A percentile compares a stretch with the other conserved stretches of the same genome.
Conservation (phyloP, 1,284 basidiomycete genomes). For the Takashimella tepidaria region DNA sequence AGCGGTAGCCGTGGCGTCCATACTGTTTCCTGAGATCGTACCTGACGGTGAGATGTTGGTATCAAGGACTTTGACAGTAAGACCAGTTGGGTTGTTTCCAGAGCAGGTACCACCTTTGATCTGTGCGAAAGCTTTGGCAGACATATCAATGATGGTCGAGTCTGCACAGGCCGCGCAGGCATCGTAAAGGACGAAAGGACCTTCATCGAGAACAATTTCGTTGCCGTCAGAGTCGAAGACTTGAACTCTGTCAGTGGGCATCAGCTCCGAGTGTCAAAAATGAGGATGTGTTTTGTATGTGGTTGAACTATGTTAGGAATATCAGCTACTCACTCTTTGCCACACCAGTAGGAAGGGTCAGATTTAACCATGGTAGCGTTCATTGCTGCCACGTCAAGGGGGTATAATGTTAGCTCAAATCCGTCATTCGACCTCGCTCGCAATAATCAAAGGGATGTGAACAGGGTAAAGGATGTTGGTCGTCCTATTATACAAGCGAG, state of each 20-base stretch:
- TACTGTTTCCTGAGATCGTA: not conserved
- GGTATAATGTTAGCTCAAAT: too few relatives aligned
- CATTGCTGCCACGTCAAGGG: conserved; percentile 11
- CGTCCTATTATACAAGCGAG: too few relatives aligned
- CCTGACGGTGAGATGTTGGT: conserved; percentile 12
- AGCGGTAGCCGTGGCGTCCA: not conserved
- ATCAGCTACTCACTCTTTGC: conserved; percentile 16
- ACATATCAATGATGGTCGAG: conserved; percentile 27
- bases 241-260: not conserved
- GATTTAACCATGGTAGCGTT: conserved; percentile 14
- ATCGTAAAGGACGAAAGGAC: conserved; percentile 33
- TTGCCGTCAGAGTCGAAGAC: not conserved
- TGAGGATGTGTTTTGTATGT: too few relatives aligned
- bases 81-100: conserved; percentile 28
- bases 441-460: too few relatives aligned
- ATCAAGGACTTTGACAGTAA: conserved; percentile 27
- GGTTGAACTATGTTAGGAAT: too few relatives aligned
- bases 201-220: not conserved
- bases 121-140: conserved; percentile 17
- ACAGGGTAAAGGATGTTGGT: too few relatives aligned
- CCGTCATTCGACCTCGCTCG: too few relatives aligned
- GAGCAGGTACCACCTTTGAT: conserved; percentile 12
- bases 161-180: conserved; percentile 26
- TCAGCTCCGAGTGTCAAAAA: too few relatives aligned
- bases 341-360: conserved; percentile 18